These are phyloP conservation scores for Fonsecaea multimorphosa DNA, from an alignment of 2,329 filamentous ascomycete genomes.

Conservation along the genomic window DNA sequence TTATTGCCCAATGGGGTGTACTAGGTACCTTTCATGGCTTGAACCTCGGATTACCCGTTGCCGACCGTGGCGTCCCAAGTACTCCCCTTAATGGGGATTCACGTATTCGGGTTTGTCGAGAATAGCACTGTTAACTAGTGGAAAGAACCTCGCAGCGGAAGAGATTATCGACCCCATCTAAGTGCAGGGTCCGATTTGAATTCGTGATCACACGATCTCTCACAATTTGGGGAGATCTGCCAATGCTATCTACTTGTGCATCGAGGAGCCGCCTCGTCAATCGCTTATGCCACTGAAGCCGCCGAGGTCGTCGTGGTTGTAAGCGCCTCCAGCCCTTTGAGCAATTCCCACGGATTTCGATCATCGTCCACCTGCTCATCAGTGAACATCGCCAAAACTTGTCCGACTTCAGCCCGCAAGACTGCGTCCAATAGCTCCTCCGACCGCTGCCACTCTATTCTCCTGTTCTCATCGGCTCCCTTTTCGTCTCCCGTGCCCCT, in stretches of 20 bases:
- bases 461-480: slow-evolving; percentile 35
- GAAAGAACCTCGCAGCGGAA: slow-evolving; percentile 2
- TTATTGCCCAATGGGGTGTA: too few relatives aligned
- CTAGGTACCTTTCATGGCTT: too few relatives aligned
- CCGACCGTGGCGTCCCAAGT: not conserved
- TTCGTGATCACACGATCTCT: slow-evolving; percentile 14
- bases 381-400: slow-evolving; percentile 28
- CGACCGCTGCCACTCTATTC: slow-evolving; percentile 32
- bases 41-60: not conserved
- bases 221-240: not conserved
- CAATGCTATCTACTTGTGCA: not conserved
- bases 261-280: not conserved
- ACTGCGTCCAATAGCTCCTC: slow-evolving; percentile 37
- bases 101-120: not conserved
- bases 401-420: slow-evolving; percentile 27
- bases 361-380: slow-evolving; percentile 21
- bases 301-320: slow-evolving; percentile 4
- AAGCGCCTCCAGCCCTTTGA: slow-evolving; percentile 18
- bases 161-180: not conserved
- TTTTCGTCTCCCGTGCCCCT: slow-evolving; percentile 34
- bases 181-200: not conserved
- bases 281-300: slow-evolving; percentile 2
- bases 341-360: slow-evolving; percentile 28
- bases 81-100: not conserved
- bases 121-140: not conserved